These are phyloP conservation scores for Celoporthe dispersa DNA, from an alignment of 2,329 filamentous ascomycete genomes.

Conservation along the genomic window DNA sequence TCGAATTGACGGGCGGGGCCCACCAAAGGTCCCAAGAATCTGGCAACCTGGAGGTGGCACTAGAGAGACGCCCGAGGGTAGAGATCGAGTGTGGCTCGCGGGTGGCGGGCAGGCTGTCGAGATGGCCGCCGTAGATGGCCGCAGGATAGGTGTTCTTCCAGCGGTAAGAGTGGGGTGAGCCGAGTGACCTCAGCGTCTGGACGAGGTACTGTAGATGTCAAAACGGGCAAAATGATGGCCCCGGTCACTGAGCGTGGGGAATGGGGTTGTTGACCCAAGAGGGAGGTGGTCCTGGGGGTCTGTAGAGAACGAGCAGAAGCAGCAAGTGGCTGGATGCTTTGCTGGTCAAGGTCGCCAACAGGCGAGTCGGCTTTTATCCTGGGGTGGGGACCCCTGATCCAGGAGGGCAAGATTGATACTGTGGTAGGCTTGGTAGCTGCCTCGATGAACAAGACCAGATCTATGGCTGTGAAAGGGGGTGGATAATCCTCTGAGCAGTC, in stretches of 20 bases:
- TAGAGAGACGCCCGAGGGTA: background rate
- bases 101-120: background rate
- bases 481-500: background rate
- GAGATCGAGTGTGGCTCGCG: background rate
- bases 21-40: background rate
- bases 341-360: background rate
- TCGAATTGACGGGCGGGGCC: conserved; percentile 6
- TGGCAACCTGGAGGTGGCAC: background rate
- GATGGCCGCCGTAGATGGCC: conserved; percentile 5
- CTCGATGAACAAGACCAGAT: background rate
- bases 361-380: conserved; percentile 6
- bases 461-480: background rate
- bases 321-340: conserved; percentile 17
- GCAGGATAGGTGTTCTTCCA: conserved; percentile 11
- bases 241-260: background rate
- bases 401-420: background rate
- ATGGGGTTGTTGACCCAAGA: conserved; percentile 9
- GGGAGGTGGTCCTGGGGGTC: conserved; percentile 10
- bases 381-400: conserved; percentile 17
- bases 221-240: conserved; percentile 21
- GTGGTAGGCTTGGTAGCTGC: background rate
- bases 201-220: background rate
- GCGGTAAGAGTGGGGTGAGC: conserved; percentile 16
- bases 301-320: conserved; percentile 20
- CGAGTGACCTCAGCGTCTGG: conserved; percentile 7